Base-by-base conservation (phyloP, 306 rosid species). In the Pterocarpus macrocarpus region DNA sequence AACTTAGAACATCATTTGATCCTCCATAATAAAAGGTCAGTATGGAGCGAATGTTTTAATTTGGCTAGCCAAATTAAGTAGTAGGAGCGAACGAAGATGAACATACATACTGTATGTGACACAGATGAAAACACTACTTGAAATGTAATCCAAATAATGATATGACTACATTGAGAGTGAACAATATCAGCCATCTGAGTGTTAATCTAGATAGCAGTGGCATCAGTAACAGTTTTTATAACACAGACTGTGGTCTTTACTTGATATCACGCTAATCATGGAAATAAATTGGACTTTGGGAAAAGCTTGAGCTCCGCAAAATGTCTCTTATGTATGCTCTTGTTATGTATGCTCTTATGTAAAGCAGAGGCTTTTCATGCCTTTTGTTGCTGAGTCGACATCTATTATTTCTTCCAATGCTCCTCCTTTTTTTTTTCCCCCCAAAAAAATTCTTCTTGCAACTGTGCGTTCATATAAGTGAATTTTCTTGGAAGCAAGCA, bases 401-500 rank as follows among this genome's bases (percentile, higher is more conserved):
- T 57, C 28, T 43, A 68, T 41, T 68, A 16, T 68, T 39, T 5
- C 45, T 30, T 56, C 32, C 28, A 22, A 22, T 22, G 28, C 28
- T 22, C 36, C 34, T 1, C 34, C 22, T 69, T 33, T 36, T 2
- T 17, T 22, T 22, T 47, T 17, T 47, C 28, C 28, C 28, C 0
- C 28, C 28, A 22, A 22, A 22, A 22, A 3, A n/a, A 38, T 1
- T 38, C 35, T 35, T 56, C 56, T 41, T 39, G 38, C 55, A 53
- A 22, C 44, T 67, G 17, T 67, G 41, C 5, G 33, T 38, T 32
- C 75, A 30, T 53, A 7, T 17, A 6, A 35, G 62, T 8, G 10
- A 59, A 55, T 72, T 72, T 66, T 34, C 64, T 49, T 59, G 76
- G 12, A 71, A 15, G 28, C 55, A 71, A 71, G 44, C 38, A 64